Base-by-base conservation (phyloP, 2,329 filamentous ascomycete species). In the Cadophora luteo-olivacea region DNA sequence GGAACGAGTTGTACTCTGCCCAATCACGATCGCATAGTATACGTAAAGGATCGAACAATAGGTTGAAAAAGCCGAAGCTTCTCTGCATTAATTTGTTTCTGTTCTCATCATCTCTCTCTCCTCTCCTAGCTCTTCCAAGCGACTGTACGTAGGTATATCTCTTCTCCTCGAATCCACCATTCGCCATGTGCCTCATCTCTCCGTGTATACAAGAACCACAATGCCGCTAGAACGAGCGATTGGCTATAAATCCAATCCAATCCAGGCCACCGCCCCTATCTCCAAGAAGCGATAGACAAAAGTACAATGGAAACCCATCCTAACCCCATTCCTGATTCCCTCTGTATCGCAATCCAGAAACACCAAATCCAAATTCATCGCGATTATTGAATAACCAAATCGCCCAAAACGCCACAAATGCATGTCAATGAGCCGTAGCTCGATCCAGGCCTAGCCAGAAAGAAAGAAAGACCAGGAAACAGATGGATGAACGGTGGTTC, bases 201-300 rank as follows among this genome's bases (percentile, higher is more conserved):
- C 51, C 64, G 65, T 65, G 52, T 67, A 67, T 65, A 52, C 48
- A 45, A 60, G 45, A 60, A n/a, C 5, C 22, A 64, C 64, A 69
- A 68, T 65, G 65, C 65, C 65, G 68, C 65, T 69, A 62, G 62
- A 68, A 64, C 62, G 62, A 64, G 54, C 51, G 62, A 55, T 36
- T 51, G n/a, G 22, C 22, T 60, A n/a, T 33, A 33, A 58, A 58
- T 14, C 32, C 55, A 33, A 58, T 9, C 55, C 33, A 36, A 58
- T 11, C 55, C 36, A 38, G 36, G 36, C 36, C 33, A 25, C 22
- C 22, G 3, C 12, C 33, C 7, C 38, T 29, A 12, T 36, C 57
- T 19, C 36, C 11, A 24, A 57, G 55, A 60, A 60, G 41, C n/a
- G 45, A 49, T 49, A 49, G 45, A 22, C 24, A 57, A 57, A 25